Conservation (phyloP, 75 land plant species). For the Chamaecyparis obtusa region DNA sequence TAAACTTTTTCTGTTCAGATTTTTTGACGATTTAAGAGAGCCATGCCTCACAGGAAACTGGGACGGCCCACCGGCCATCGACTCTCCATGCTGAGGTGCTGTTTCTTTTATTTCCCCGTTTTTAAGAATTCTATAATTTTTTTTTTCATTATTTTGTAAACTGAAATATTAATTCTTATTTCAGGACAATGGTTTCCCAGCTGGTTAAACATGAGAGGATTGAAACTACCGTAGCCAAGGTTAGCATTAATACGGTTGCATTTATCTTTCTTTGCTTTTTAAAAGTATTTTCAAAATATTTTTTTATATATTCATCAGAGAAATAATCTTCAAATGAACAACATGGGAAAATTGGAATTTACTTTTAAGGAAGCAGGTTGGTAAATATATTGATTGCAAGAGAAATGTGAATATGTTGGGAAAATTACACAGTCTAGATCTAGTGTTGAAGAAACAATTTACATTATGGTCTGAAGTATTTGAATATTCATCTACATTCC, state of each 20-base stretch:
- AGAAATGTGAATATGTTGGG: not conserved
- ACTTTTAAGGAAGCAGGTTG: not conserved
- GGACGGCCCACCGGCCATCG: conserved; percentile 62
- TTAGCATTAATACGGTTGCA: conserved; percentile 1
- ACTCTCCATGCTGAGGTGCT: conserved; percentile 58
- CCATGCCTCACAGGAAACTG: conserved; percentile 36
- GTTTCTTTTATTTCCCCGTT: not conserved
- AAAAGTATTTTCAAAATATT: not conserved
- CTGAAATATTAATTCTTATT: not conserved
- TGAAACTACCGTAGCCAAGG: conserved; percentile 97
- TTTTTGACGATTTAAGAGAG: not conserved
- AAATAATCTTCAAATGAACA: not conserved
- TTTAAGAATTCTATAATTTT: not conserved
- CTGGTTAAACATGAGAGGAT: conserved; percentile 93
- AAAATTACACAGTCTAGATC: no score
- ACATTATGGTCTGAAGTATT: not conserved
- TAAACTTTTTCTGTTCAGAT: not conserved
- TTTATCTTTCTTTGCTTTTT: not conserved
- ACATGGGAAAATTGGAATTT: not conserved
- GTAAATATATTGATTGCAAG: not conserved
- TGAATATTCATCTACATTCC: no score
- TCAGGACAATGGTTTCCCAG: conserved; percentile 97
- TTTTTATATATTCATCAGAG: not conserved
- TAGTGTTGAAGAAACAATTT: no score
- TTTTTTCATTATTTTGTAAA: not conserved